Evolutionary conservation across 192 early-diverging fungal species (phyloP), one percentile per base, ranked within the genome.

Genomic region (Umbelopsis isabellina): DNA sequence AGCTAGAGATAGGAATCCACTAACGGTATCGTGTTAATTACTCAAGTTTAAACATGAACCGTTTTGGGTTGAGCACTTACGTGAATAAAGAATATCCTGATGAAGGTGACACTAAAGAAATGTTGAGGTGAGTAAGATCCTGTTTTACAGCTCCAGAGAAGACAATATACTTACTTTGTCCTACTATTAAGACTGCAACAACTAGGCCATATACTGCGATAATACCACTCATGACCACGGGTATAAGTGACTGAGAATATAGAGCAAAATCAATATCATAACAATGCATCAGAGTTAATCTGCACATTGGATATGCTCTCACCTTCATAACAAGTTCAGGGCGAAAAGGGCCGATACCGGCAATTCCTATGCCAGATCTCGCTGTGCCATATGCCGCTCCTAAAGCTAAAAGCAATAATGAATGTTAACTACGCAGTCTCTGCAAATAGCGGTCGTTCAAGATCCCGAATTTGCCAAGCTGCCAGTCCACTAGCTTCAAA

Each of bases 191-290:
- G 66, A 99, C 97, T 50, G 94, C 86, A 37, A 98, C 94, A 10
- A 99, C 96, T 21, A 99, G 87, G 61, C 98, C 98, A 86, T 99
- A 99, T 52, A 99, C 94, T 35, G 91, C 95, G 82, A 99, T 90
- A 78, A 99, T 99, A 89, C 96, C 97, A 69, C 95, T 92, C 98
- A 99, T 99, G 78, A 99, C 93, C 27, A 98, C 96, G 12, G 98
- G 98, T 67, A 99, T 91, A 55, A 97, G 84, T 22, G 88, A 83
- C 85, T 87, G 77, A 22, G 55, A 25, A 67, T n/a, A 23, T 37
- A 23, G 25, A 35, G 25, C 27, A 27, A 16, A 4, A 61, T 12
- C 13, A 16, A 20, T 4, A 47, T 2, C 9, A 16, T 35, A 4
- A 46, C 20, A 30, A 2, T 16, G 21, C 21, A 37, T 7, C 33